These are phyloP conservation scores for Verticillium klebahnii DNA, from an alignment of 2,329 filamentous ascomycete genomes.

Conservation along the genomic window DNA sequence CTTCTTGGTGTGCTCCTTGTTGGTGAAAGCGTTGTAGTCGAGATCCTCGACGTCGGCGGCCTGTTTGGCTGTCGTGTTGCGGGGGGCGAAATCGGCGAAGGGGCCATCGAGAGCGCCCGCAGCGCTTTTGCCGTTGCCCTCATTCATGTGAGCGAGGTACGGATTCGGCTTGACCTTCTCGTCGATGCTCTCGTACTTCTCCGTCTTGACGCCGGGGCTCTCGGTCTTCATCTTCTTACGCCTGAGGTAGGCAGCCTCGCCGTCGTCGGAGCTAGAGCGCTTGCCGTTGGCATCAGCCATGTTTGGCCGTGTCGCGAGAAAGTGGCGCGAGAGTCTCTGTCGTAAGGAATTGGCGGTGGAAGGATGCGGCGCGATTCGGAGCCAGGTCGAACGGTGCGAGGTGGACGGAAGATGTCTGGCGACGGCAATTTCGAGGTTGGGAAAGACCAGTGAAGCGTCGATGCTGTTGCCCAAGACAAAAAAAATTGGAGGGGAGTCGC, in stretches of 20 bases:
- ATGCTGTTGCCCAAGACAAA: neutral
- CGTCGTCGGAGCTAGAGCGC: slow-evolving; percentile 38
- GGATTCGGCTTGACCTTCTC: slow-evolving; percentile 57
- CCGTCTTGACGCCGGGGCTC: slow-evolving; percentile 11
- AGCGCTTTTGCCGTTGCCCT: slow-evolving; percentile 39
- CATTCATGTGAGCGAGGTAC: slow-evolving; percentile 87
- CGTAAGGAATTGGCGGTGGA: neutral
- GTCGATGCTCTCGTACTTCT: slow-evolving; percentile 16
- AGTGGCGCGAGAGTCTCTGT: neutral
- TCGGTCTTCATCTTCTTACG: slow-evolving; percentile 40
- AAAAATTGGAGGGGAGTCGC: neutral
- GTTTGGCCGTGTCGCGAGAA: slow-evolving; percentile 2
- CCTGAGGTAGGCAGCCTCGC: slow-evolving; percentile 23
- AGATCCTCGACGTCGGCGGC: slow-evolving; percentile 73
- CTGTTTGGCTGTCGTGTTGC: slow-evolving; percentile 73
- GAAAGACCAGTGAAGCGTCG: neutral
- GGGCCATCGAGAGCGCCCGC: slow-evolving; percentile 26
- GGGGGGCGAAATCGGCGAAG: slow-evolving; percentile 66
- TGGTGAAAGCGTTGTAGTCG: slow-evolving; percentile 81
- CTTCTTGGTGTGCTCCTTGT: slow-evolving; percentile 67
- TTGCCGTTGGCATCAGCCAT: slow-evolving; percentile 40
- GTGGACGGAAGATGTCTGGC: neutral
- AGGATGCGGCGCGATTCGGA: neutral
- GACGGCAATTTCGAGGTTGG: neutral
- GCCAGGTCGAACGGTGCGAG: neutral